Conservation (phyloP, 2,329 filamentous ascomycete genomes). For the Alternaria dauci region DNA sequence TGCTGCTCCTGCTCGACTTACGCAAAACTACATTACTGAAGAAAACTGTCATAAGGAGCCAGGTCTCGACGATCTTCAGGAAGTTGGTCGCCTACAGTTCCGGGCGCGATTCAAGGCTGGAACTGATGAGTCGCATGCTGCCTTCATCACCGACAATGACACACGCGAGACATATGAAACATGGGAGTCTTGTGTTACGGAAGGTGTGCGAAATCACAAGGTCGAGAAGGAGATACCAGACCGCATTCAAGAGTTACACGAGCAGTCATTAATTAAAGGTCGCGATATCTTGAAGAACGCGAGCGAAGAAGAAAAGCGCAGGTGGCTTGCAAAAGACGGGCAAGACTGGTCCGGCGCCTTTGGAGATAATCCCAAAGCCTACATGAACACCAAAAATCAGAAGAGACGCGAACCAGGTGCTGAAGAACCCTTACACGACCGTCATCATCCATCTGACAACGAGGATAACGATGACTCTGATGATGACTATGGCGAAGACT, state of each 20-base stretch:
- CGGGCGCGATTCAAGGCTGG: constrained; percentile 85
- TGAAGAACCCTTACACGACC: constrained; percentile 62
- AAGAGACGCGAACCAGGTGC: constrained; percentile 66
- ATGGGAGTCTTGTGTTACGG: constrained; percentile 89
- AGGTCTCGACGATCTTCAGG: constrained; percentile 77
- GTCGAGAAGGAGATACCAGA: constrained; percentile 79
- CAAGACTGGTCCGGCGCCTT: constrained; percentile 90
- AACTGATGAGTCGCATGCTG: constrained; percentile 84
- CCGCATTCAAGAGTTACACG: constrained; percentile 77
- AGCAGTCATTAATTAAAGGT: constrained; percentile 79
- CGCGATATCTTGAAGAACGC: constrained; percentile 81
- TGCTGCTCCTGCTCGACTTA: constrained; percentile 75
- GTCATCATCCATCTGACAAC: constrained; percentile 57
- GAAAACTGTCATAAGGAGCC: constrained; percentile 74
- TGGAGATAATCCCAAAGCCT: constrained; percentile 74
- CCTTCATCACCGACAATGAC: constrained; percentile 86
- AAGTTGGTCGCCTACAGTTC: constrained; percentile 84
- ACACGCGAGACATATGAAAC: constrained; percentile 92
- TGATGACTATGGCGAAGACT: constrained; percentile 48
- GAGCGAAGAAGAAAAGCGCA: constrained; percentile 73
- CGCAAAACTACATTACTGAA: constrained; percentile 91
- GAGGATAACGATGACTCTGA: constrained; percentile 52
- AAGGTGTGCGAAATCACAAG: constrained; percentile 78
- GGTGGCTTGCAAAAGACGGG: constrained; percentile 81
- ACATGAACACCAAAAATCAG: constrained; percentile 61